Base-by-base conservation (phyloP, 2,329 filamentous ascomycete species). In the Pyrenophora seminiperda region DNA sequence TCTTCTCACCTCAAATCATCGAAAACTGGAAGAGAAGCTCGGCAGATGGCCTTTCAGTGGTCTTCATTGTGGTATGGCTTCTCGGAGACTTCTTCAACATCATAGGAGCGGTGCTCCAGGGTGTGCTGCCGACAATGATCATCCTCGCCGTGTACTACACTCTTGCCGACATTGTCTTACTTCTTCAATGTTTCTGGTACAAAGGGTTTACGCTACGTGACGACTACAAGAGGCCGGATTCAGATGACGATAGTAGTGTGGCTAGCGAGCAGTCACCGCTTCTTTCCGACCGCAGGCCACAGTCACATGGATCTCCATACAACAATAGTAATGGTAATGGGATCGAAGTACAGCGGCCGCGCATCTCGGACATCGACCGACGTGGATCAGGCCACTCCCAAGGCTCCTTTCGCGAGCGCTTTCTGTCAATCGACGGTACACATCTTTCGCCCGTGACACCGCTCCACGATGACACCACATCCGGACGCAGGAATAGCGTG, bases 61-160 rank as follows among this genome's bases (percentile, higher is more conserved):
- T 93, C 47, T 99, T 97, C 77, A 86, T 97, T 67, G 86, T 95
- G 53, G 84, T 96, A 65, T 99, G 94, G 94, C 82, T 97, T 2
- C 81, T 87, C 1, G 94, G 94, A 43, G 94, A 99, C 85, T 86
- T 97, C 59, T 97, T 96, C 80, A 97, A 97, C 71, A 95, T 97
- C 56, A 80, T 96, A 2, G 93, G 93, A n/a, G 90, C 91, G 14
- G 85, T 97, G 13, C 74, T 97, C 9, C 93, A 97, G 72, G 89
- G 90, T 47, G 93, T 99, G 5, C 75, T 97, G 45, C 92, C 94
- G 1, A 99, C 93, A 0, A 97, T 97, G 91, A 87, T 90, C 55
- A 96, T 96, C 44, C 79, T 97, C n/a, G 92, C 92, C 10, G 83
- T 96, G 13, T 96, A 96, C 73, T 96, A 97, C 71, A 95, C 92